Evolutionary conservation across 2,329 filamentous ascomycete species (phyloP), one percentile per base, ranked within the genome.

Genomic region (Cercospora citrullina): DNA sequence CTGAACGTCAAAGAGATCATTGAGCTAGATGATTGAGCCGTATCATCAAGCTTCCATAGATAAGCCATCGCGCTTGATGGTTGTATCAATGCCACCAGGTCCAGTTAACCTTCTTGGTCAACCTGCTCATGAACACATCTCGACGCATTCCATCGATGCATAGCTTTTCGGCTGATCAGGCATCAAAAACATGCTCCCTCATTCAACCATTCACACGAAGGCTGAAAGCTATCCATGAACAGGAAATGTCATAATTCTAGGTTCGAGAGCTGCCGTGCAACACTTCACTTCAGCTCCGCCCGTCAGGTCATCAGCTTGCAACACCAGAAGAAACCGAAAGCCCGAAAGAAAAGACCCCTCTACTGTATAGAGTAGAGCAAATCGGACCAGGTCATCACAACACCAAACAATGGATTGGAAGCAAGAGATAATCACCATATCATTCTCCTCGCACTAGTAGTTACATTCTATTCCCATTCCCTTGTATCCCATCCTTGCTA

Each of bases 1-100:
- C 61, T 72, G 60, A 61, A 57, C 23, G 60, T 45, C n/a, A n/a
- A 63, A 28, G 65, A 66, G 58, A 57, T 68, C 23, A 69, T 71
- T 33, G 68, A 65, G 12, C 8, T 69, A 28, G 69, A 71, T 12
- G 48, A 53, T 70, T 57, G 23, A 59, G 53, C 16, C 28, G 31
- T 9, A n/a, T n/a, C 2, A 16, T 26, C 21, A 2, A 53, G 12
- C 48, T 26, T 16, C 21, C 8, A 21, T 18, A 9, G 21, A 48
- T n/a, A 23, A 8, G n/a, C 18, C 42, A 9, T 39, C 14, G 4
- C 10, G 42, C 6, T 48, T 48, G 6, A 48, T 48, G 3, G 12
- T n/a, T n/a, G 36, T 18, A 42, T 42, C 16, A n/a, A 16, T 42
- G 3, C 7, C 36, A 42, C 1, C 14, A n/a, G 6, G 8, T 7